phyloP scores from a whole-genome alignment of 805 yeast species.

The Pichia paraexigua region DNA sequence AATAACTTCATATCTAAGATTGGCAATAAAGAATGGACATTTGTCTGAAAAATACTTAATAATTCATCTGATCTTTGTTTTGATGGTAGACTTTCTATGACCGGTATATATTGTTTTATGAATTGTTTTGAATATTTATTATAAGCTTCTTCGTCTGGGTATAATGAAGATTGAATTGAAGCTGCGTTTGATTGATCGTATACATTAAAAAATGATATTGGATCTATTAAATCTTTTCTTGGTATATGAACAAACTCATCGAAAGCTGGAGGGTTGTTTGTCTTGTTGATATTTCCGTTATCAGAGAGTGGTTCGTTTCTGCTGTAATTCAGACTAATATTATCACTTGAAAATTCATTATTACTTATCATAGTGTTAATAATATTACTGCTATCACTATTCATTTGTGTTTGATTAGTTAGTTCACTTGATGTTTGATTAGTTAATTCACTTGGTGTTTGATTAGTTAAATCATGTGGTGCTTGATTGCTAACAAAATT shows the following conservation, averaged over 20 bases:
- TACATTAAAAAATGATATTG: background rate
- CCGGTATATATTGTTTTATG: slow-evolving; percentile 26
- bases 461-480: background rate
- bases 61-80: slow-evolving; percentile 42
- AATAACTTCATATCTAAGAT: slow-evolving; percentile 42
- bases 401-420: background rate
- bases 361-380: background rate
- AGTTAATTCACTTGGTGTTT: no score
- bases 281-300: background rate
- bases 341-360: background rate
- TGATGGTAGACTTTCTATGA: slow-evolving; percentile 32
- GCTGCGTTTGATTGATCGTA: background rate
- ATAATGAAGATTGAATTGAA: background rate
- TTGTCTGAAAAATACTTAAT: slow-evolving; percentile 38
- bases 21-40: slow-evolving; percentile 51
- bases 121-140: slow-evolving; percentile 5
- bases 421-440: background rate
- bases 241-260: slow-evolving; percentile 1
- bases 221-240: background rate
- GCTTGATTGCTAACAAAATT: background rate
- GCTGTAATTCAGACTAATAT: background rate
- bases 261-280: background rate
- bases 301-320: background rate
- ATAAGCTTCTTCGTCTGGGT: slow-evolving; percentile 2
- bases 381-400: background rate